phyloP scores from a whole-genome alignment of 1,139 yeast genomes.

The Lizanozyma gosingica region DNA sequence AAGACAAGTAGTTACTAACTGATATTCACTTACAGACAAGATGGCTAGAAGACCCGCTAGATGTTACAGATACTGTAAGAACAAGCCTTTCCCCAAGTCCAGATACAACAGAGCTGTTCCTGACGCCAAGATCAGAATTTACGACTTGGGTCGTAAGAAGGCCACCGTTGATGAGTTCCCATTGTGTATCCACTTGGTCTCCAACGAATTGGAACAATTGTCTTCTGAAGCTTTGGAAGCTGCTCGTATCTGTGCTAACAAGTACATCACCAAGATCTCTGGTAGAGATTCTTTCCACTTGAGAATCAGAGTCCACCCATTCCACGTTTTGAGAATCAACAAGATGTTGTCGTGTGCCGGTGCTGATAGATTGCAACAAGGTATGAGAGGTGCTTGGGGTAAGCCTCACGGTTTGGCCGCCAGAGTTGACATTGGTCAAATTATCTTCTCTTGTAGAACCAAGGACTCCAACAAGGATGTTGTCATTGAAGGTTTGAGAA shows the following conservation, averaged over 20 bases:
- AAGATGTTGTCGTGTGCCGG: constrained; percentile 99
- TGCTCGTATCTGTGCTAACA: constrained; percentile 99
- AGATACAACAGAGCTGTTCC: constrained; percentile 99
- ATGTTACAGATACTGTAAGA: constrained; percentile 99
- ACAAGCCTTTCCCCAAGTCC: constrained; percentile 99
- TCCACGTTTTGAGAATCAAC: constrained; percentile 99
- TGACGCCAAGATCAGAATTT: constrained; percentile 98
- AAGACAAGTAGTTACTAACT: constrained; percentile 9
- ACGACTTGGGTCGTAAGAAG: constrained; percentile 99
- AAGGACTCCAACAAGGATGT: constrained; percentile 96
- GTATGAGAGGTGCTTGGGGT: constrained; percentile 99
- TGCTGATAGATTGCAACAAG: constrained; percentile 99
- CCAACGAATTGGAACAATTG: constrained; percentile 98
- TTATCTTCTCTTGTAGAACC: constrained; percentile 96
- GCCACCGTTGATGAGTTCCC: constrained; percentile 99
- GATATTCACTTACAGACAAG: constrained; percentile 43
- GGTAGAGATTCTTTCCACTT: constrained; percentile 99
- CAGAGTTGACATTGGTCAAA: constrained; percentile 98
- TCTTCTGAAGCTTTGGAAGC: constrained; percentile 99
- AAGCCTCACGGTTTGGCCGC: constrained; percentile 99
- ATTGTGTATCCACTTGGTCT: constrained; percentile 96
- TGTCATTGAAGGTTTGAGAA: constrained; percentile 98
- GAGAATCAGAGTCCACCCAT: constrained; percentile 99
- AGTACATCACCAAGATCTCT: constrained; percentile 93
- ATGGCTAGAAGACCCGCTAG: constrained; percentile 99